Percentiles rank a stretch among this genome's conserved stretches.
Evolutionary conservation across 2,329 filamentous ascomycete genomes (phyloP).

Genomic region (Microcyclospora tardicrescens): DNA sequence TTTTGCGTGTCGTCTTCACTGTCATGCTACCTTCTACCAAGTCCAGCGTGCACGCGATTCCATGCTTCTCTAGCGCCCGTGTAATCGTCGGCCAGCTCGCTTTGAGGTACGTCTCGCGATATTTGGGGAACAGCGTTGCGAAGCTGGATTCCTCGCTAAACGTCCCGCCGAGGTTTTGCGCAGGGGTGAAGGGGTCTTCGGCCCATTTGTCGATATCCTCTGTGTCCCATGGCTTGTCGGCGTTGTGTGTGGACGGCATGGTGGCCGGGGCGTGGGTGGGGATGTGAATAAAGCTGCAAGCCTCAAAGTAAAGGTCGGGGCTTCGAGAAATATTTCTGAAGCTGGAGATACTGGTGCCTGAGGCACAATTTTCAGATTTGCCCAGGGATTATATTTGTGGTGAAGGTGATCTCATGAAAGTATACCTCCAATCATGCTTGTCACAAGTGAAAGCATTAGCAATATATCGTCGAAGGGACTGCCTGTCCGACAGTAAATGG

Average conservation of each 20-base stretch:
- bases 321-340: constrained; percentile 1
- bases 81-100: constrained; percentile 90
- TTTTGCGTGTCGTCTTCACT: constrained; percentile 86
- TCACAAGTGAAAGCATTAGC: too few species aligned
- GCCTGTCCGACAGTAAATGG: too few species aligned
- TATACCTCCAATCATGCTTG: too few species aligned
- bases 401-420: too few species aligned
- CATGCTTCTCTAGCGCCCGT: constrained; percentile 69
- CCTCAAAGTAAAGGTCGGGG: background rate
- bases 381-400: too few species aligned
- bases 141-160: constrained; percentile 93
- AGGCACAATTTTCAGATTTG: background rate
- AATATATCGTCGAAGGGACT: too few species aligned
- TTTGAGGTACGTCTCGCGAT: constrained; percentile 85
- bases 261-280: constrained; percentile 11
- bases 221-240: constrained; percentile 88
- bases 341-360: background rate
- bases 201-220: constrained; percentile 98
- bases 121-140: constrained; percentile 75
- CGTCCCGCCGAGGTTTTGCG: constrained; percentile 72
- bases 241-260: constrained; percentile 83
- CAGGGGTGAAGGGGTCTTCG: constrained; percentile 69
- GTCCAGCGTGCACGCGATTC: constrained; percentile 84
- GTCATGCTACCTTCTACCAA: constrained; percentile 94
- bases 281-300: background rate